Evolutionary conservation across 2,329 filamentous ascomycete genomes (phyloP).

Genomic region (Aphanocladium album): DNA sequence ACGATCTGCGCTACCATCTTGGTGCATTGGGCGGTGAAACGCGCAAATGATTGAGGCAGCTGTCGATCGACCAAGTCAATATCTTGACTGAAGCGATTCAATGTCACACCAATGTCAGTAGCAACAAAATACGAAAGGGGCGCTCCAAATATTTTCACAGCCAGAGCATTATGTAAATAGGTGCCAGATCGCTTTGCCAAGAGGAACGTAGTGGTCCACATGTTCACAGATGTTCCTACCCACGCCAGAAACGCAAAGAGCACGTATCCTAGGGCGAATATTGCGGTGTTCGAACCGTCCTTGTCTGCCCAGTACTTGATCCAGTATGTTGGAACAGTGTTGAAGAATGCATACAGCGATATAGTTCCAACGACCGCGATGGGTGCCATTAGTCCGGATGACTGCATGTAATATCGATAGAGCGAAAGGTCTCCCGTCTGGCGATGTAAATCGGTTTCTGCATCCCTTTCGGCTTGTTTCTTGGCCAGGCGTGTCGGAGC

Average conservation of each 20-base stretch:
- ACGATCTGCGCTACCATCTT: conserved; percentile 39
- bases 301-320: conserved; percentile 35
- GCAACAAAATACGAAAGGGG: conserved; percentile 34
- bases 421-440: conserved; percentile 30
- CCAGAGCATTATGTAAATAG: conserved; percentile 18
- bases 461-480: conserved; percentile 6
- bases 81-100: conserved; percentile 40
- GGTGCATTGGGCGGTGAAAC: conserved; percentile 28
- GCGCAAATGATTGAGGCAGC: conserved; percentile 28
- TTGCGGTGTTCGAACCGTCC: conserved; percentile 15
- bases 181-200: conserved; percentile 34
- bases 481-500: background rate
- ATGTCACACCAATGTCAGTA: conserved; percentile 33
- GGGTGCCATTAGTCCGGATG: conserved; percentile 24
- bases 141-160: conserved; percentile 20
- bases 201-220: conserved; percentile 25
- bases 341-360: conserved; percentile 27
- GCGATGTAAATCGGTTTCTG: conserved; percentile 1
- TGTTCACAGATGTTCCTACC: conserved; percentile 23
- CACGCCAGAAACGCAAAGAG: conserved; percentile 30
- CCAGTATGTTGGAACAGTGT: conserved; percentile 34
- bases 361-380: conserved; percentile 22
- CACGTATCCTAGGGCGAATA: conserved; percentile 34
- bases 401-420: conserved; percentile 31
- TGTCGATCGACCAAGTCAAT: conserved; percentile 35